A percentile compares a stretch with the other conserved stretches of the same genome.
Evolutionary conservation across 176 grass and related monocot species (phyloP).

Genomic region (Canna indica): DNA sequence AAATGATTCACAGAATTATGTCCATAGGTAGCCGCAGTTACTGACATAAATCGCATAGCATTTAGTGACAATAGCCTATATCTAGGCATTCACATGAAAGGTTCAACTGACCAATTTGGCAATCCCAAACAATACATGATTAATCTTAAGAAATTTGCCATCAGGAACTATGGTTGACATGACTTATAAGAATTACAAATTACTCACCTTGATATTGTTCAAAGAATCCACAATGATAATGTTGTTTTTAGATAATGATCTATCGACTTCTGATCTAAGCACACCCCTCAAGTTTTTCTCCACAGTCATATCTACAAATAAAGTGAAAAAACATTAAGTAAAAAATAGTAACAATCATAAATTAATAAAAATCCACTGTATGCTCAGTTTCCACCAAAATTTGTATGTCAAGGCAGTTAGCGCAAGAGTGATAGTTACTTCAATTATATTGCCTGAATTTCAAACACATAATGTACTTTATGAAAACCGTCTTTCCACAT

Average conservation of each 20-base stretch:
- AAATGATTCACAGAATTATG: background rate
- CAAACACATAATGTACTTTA: too few species aligned
- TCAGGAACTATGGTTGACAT: background rate
- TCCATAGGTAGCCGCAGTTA: background rate
- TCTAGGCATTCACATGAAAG: background rate
- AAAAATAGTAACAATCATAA: background rate
- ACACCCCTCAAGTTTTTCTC: slow-evolving; percentile 94
- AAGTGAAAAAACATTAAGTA: background rate
- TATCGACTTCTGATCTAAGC: slow-evolving; percentile 94
- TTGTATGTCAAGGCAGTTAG: background rate
- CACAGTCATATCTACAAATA: slow-evolving; percentile 60
- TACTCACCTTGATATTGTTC: slow-evolving; percentile 89
- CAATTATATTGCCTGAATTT: too few species aligned
- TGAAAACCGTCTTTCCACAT: too few species aligned
- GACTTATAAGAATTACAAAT: background rate
- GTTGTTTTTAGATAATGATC: slow-evolving; percentile 63
- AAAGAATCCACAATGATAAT: slow-evolving; percentile 84
- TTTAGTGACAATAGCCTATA: too few species aligned
- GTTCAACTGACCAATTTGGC: background rate
- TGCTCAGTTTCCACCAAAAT: background rate
- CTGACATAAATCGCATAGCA: too few species aligned
- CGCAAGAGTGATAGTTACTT: background rate
- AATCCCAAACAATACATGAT: slow-evolving; percentile 1
- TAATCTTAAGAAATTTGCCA: background rate
- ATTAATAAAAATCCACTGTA: background rate